Evolutionary conservation across 192 early-diverging fungal genomes (phyloP).

Genomic region (Funneliformis mosseae): DNA sequence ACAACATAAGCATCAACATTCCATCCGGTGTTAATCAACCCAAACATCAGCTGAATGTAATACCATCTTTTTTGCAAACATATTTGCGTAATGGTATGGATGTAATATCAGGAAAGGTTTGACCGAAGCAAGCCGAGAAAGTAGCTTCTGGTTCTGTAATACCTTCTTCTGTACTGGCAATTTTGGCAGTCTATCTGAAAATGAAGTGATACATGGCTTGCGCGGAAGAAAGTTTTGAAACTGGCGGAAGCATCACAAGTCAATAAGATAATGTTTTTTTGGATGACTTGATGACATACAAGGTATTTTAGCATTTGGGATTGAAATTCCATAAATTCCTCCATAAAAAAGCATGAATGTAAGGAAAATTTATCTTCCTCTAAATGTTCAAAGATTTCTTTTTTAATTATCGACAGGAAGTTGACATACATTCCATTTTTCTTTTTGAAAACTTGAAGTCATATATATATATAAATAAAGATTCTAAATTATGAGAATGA

Average conservation of each 20-base stretch:
- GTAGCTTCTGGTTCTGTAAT: conserved; percentile 92
- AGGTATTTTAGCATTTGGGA: conserved; percentile 93
- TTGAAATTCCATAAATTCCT: no score
- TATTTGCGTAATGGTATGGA: conserved; percentile 92
- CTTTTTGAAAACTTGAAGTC: no score
- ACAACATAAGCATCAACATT: conserved; percentile 88
- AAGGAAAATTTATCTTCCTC: no score
- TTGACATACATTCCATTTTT: no score
- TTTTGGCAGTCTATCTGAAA: conserved; percentile 96
- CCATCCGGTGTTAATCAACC: conserved; percentile 98
- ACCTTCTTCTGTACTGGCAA: conserved; percentile 96
- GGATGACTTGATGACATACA: conserved; percentile 85
- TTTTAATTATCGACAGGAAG: no score
- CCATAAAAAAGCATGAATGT: no score
- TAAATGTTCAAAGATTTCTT: no score
- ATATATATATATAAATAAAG: no score
- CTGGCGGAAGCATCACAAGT: conserved; percentile 97
- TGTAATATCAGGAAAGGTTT: conserved; percentile 97
- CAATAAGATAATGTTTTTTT: conserved; percentile 92
- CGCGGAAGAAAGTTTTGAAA: conserved; percentile 79
- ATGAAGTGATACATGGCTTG: conserved; percentile 99
- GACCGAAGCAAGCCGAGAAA: conserved; percentile 92
- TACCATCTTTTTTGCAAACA: conserved; percentile 95
- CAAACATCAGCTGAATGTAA: conserved; percentile 83
- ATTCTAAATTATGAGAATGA: no score